phyloP scores from a whole-genome alignment of 306 rosid species.

The Vachellia collinsii region DNA sequence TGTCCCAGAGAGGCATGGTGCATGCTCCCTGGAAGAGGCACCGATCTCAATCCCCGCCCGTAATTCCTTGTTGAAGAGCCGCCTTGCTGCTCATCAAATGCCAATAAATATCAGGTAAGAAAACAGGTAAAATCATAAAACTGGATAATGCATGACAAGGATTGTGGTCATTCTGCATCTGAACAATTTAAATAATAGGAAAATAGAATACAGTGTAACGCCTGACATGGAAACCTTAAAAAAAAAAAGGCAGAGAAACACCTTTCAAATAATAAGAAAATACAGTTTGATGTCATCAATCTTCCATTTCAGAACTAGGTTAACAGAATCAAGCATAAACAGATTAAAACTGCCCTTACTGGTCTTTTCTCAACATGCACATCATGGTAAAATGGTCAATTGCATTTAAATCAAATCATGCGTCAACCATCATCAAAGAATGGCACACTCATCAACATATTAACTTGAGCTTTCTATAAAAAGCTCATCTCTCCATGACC shows the following conservation, averaged over 20 bases:
- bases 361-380: not conserved
- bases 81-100: slow-evolving; percentile 4
- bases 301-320: not conserved
- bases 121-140: not conserved
- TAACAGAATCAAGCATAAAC: not conserved
- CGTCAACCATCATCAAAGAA: not conserved
- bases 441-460: not conserved
- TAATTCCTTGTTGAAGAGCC: slow-evolving; percentile 31
- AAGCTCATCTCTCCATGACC: not conserved
- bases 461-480: not conserved
- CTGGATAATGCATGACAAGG: not conserved
- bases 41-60: slow-evolving; percentile 38
- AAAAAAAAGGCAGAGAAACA: no score
- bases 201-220: no score
- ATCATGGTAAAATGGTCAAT: not conserved
- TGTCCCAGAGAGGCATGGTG: slow-evolving; percentile 39
- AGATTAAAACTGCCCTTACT: not conserved
- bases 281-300: not conserved
- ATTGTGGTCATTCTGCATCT: not conserved
- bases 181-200: no score
- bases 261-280: not conserved
- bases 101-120: slow-evolving; percentile 9
- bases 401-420: not conserved
- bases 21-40: slow-evolving; percentile 34
- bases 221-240: no score